Conservation (phyloP, 2,329 filamentous ascomycete species). For the Mollisia scopiformis region DNA sequence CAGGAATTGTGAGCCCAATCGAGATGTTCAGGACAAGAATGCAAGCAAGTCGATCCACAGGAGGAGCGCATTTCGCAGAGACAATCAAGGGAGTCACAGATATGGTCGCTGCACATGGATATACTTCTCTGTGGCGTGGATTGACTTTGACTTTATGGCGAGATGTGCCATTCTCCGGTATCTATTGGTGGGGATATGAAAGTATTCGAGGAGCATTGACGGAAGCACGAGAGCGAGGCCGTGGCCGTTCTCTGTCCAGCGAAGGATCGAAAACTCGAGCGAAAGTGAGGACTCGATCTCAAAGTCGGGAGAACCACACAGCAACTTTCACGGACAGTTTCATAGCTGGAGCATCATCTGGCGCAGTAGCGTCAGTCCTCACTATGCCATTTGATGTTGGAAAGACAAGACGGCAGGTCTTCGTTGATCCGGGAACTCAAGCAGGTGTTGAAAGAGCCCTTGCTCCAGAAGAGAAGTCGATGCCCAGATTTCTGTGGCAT, state of each 20-base stretch:
- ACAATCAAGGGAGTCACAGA: constrained; percentile 76
- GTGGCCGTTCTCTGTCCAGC: constrained; percentile 45
- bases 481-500: constrained; percentile 84
- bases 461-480: constrained; percentile 74
- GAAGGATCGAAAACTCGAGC: constrained; percentile 40
- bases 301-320: constrained; percentile 70
- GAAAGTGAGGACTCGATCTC: constrained; percentile 54
- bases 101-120: constrained; percentile 79
- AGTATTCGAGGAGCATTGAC: constrained; percentile 73
- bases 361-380: constrained; percentile 81
- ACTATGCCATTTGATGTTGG: constrained; percentile 98
- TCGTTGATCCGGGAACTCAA: constrained; percentile 54
- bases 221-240: constrained; percentile 62
- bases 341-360: constrained; percentile 79
- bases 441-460: constrained; percentile 41
- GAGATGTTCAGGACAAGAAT: constrained; percentile 94
- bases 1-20: constrained; percentile 82
- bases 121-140: constrained; percentile 85
- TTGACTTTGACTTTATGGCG: constrained; percentile 91
- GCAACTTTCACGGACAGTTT: constrained; percentile 90
- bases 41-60: constrained; percentile 68
- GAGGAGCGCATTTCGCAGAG: constrained; percentile 73
- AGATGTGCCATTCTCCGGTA: constrained; percentile 93
- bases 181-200: constrained; percentile 99
- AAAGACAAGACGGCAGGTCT: constrained; percentile 92